Percentiles rank a stretch among this genome's conserved stretches.
Evolutionary conservation across 768 basidiomycete species (phyloP).

Genomic region (Calocybe cyanea): DNA sequence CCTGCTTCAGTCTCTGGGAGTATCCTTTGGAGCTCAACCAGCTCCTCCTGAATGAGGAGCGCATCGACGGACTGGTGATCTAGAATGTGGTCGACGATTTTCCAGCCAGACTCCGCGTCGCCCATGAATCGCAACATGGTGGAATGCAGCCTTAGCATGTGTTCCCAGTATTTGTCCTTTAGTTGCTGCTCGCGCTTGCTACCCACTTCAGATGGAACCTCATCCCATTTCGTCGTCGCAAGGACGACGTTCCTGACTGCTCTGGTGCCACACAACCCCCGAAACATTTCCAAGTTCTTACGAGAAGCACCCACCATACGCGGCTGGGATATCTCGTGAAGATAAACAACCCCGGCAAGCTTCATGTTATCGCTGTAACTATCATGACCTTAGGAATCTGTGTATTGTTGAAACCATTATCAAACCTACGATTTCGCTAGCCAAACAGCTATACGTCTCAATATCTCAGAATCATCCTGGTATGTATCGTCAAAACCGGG

Average conservation of each 20-base stretch:
- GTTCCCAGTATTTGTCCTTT: slow-evolving; percentile 39
- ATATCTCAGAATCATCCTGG: slow-evolving; percentile 14
- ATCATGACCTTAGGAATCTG: not conserved
- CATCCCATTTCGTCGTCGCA: slow-evolving; percentile 46
- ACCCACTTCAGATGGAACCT: slow-evolving; percentile 29
- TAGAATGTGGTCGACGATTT: slow-evolving; percentile 1
- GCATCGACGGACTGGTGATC: not conserved
- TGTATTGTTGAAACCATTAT: slow-evolving; percentile 17
- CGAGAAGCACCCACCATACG: slow-evolving; percentile 29
- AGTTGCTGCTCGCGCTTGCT: slow-evolving; percentile 37
- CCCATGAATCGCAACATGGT: slow-evolving; percentile 25
- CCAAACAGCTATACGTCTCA: slow-evolving; percentile 14
- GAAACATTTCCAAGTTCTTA: slow-evolving; percentile 38
- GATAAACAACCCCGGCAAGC: slow-evolving; percentile 5
- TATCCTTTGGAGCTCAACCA: not conserved
- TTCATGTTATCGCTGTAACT: slow-evolving; percentile 14
- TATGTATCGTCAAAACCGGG: slow-evolving; percentile 20
- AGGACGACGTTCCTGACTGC: slow-evolving; percentile 42
- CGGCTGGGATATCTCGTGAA: slow-evolving; percentile 15
- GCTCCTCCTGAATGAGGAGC: slow-evolving; percentile 3
- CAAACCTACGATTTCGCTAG: slow-evolving; percentile 17
- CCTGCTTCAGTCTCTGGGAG: not conserved
- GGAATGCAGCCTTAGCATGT: slow-evolving; percentile 35
- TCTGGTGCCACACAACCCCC: slow-evolving; percentile 42
- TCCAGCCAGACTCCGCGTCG: slow-evolving; percentile 31